phyloP scores from a whole-genome alignment of 2,329 filamentous ascomycete species.

The Colletotrichum sp. region DNA sequence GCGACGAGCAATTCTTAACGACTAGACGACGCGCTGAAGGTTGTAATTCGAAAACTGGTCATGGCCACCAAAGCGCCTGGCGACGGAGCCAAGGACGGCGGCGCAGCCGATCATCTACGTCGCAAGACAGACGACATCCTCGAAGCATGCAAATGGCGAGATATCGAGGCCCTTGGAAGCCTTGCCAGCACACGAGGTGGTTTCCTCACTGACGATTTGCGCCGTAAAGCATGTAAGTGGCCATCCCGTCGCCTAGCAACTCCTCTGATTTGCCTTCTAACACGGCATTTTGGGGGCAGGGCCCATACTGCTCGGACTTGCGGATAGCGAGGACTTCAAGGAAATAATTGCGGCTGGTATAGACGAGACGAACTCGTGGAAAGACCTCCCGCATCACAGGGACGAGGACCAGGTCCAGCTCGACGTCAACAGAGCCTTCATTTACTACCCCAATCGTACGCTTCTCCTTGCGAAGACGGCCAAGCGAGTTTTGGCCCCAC shows the following conservation, averaged over 20 bases:
- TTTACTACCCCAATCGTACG: slow-evolving; percentile 89
- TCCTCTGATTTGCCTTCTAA: slow-evolving; percentile 5
- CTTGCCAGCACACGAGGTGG: slow-evolving; percentile 71
- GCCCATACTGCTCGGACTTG: slow-evolving; percentile 62
- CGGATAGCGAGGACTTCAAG: slow-evolving; percentile 20
- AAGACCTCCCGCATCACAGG: slow-evolving; percentile 71
- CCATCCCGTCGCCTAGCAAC: slow-evolving; percentile 18
- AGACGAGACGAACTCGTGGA: slow-evolving; percentile 51
- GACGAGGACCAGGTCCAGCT: slow-evolving; percentile 93
- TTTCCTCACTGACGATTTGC: slow-evolving; percentile 69
- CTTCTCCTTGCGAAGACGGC: not conserved
- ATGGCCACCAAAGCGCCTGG: not conserved
- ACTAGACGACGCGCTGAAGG: not conserved
- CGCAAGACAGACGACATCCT: slow-evolving; percentile 54
- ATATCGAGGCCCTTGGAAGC: slow-evolving; percentile 60
- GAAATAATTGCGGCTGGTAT: slow-evolving; percentile 18
- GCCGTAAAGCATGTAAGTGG: slow-evolving; percentile 78
- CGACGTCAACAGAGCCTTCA: slow-evolving; percentile 95
- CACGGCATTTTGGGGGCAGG: slow-evolving; percentile 46
- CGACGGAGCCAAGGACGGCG: not conserved
- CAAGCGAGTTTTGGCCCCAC: not conserved
- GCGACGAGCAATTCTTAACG: not conserved
- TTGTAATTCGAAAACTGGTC: not conserved
- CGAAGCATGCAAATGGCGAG: slow-evolving; percentile 63
- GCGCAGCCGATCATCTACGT: slow-evolving; percentile 26